Evolutionary conservation across 2,329 filamentous ascomycete species (phyloP), one percentile per base, ranked within the genome.

Genomic region (Sporothrix globosa): DNA sequence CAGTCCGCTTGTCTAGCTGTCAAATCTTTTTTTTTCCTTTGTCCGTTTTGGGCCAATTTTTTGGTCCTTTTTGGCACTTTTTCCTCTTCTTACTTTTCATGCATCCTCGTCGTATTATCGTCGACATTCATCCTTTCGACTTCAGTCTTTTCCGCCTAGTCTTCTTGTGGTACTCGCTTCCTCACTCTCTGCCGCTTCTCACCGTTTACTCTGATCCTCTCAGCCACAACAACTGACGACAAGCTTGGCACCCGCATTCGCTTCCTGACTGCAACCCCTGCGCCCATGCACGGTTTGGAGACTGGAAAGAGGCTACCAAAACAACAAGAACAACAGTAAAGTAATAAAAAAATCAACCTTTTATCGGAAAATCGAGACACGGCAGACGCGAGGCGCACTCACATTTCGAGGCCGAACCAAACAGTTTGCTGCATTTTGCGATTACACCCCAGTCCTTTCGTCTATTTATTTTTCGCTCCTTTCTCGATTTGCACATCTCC

Each of bases 191-290:
- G 11, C 34, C 56, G 10, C 24, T 46, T 24, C n/a, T 17, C 58
- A 4, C 54, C 6, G 34, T 34, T 39, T n/a, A n/a, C n/a, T n/a
- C n/a, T n/a, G n/a, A n/a, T 39, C 54, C n/a, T 17, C 14, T 27
- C n/a, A 58, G 10, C 30, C 7, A 13, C 54, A 19, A 58, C 30
- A 13, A 24, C 56, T 61, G 21, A 44, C 56, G 56, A 34, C 27
- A 14, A 56, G 53, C 53, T 30, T 63, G 39, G 14, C n/a, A 27
- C 6, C 34, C 34, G 34, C 34, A 9, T 34, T 9, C 34, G 34
- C 34, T 34, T 46, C 39, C 58, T 63, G 39, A 46, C 58, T 17
- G 21, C 58, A 9, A 46, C 7, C 39, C 58, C 56, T 61, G 56
- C 6, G 34, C 21, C 10, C 13, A 19, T 46, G 39, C 39, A 63